phyloP scores from a whole-genome alignment of 2,329 filamentous ascomycete genomes.

The Cryoendolithus antarcticus region DNA sequence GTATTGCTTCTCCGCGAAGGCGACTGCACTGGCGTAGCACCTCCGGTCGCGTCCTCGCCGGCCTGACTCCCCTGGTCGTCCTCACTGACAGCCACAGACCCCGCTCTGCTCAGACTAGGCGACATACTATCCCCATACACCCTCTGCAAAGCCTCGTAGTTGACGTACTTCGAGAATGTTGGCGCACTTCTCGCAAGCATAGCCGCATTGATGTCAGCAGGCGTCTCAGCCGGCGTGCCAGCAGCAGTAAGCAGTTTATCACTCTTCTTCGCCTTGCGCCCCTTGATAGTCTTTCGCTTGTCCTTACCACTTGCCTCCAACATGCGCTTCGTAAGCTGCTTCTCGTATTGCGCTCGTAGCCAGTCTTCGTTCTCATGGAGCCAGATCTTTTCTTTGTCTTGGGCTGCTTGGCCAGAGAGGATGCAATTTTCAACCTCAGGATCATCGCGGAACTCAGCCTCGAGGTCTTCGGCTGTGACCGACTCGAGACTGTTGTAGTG shows the following conservation, averaged over 20 bases:
- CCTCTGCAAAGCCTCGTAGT: constrained; percentile 34
- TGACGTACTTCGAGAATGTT: constrained; percentile 32
- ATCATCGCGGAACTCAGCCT: constrained; percentile 76
- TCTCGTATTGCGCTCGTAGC: constrained; percentile 74
- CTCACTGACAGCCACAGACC: constrained; percentile 5
- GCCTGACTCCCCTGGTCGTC: background rate
- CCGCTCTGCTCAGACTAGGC: constrained; percentile 5
- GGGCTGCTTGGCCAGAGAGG: constrained; percentile 59
- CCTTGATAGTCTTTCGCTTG: constrained; percentile 27
- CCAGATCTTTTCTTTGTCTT: constrained; percentile 85
- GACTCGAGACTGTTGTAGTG: constrained; percentile 11
- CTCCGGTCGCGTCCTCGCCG: constrained; percentile 2
- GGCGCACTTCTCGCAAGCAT: constrained; percentile 34
- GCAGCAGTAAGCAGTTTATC: constrained; percentile 30
- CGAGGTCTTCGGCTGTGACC: constrained; percentile 17
- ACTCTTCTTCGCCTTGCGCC: constrained; percentile 30
- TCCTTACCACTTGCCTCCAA: constrained; percentile 38
- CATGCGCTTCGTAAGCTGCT: constrained; percentile 60
- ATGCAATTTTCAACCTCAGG: constrained; percentile 74
- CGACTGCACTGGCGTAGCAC: constrained; percentile 3
- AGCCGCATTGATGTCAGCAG: constrained; percentile 32
- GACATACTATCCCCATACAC: constrained; percentile 23
- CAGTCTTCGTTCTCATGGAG: constrained; percentile 91
- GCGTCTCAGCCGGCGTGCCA: constrained; percentile 28
- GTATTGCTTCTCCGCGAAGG: constrained; percentile 6